phyloP scores from a whole-genome alignment of 352 stramenopile species.

The Peronospora destructor region DNA sequence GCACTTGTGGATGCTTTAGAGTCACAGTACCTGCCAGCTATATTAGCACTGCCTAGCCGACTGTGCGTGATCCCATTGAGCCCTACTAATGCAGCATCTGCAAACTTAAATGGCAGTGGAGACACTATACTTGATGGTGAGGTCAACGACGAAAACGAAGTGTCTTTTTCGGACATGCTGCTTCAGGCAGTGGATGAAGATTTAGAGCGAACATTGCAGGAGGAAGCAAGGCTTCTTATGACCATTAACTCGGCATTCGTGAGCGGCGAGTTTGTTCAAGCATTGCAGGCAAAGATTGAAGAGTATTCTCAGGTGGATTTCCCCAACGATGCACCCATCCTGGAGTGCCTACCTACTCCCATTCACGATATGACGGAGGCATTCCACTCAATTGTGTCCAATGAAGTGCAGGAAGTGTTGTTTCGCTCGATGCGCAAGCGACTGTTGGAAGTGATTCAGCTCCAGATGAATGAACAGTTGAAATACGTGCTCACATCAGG shows the following conservation, averaged over 20 bases:
- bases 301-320: constrained; percentile 45
- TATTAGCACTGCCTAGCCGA: constrained; percentile 57
- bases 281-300: constrained; percentile 51
- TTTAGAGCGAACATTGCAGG: constrained; percentile 46
- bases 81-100: constrained; percentile 11
- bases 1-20: constrained; percentile 78
- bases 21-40: constrained; percentile 69
- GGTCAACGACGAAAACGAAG: constrained; percentile 23
- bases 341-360: constrained; percentile 67
- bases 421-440: constrained; percentile 37
- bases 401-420: constrained; percentile 65
- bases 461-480: constrained; percentile 41
- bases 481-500: constrained; percentile 58
- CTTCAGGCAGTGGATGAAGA: constrained; percentile 75
- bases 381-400: constrained; percentile 65
- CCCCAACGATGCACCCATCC: constrained; percentile 44
- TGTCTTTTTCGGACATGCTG: constrained; percentile 78
- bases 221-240: constrained; percentile 80
- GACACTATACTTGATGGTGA: constrained; percentile 8
- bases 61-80: constrained; percentile 50
- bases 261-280: constrained; percentile 66
- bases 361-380: constrained; percentile 61
- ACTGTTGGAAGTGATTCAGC: constrained; percentile 38
- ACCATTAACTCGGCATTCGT: constrained; percentile 83
- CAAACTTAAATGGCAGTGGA: background rate